phyloP scores from a whole-genome alignment of 768 basidiomycete species.

The Lepiota subincarnata region DNA sequence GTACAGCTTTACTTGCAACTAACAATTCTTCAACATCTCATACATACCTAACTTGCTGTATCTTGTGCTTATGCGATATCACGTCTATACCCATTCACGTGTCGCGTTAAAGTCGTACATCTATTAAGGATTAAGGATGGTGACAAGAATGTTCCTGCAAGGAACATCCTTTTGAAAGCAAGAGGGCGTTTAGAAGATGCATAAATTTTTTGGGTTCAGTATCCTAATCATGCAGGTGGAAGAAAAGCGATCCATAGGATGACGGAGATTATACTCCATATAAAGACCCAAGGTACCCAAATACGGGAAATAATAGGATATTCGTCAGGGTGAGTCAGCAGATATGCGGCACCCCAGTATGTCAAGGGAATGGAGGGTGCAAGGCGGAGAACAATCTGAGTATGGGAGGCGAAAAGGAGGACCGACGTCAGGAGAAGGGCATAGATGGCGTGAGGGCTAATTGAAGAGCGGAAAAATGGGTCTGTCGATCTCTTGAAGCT shows the following conservation, averaged over 20 bases:
- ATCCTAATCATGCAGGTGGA: slow-evolving; percentile 75
- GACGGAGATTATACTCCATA: slow-evolving; percentile 70
- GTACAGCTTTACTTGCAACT: too few relatives aligned
- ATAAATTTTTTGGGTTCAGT: background rate
- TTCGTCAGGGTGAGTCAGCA: slow-evolving; percentile 23
- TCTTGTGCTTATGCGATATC: background rate
- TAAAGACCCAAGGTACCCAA: slow-evolving; percentile 76
- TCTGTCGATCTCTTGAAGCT: background rate
- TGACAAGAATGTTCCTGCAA: background rate
- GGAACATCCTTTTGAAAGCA: background rate
- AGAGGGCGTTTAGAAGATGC: background rate
- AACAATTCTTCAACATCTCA: too few relatives aligned
- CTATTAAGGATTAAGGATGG: too few relatives aligned
- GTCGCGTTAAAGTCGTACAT: background rate
- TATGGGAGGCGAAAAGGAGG: slow-evolving; percentile 77
- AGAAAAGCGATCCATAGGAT: slow-evolving; percentile 83
- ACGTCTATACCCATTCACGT: background rate
- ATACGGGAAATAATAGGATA: slow-evolving; percentile 1
- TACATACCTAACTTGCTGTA: background rate
- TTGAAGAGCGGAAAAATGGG: slow-evolving; percentile 19
- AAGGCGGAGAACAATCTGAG: slow-evolving; percentile 81
- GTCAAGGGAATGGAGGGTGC: slow-evolving; percentile 71
- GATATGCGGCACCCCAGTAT: slow-evolving; percentile 83
- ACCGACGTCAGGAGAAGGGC: slow-evolving; percentile 56
- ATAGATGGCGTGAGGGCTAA: slow-evolving; percentile 75